Base-by-base conservation (phyloP, 2,329 filamentous ascomycete genomes). In the Alternaria gaisen region DNA sequence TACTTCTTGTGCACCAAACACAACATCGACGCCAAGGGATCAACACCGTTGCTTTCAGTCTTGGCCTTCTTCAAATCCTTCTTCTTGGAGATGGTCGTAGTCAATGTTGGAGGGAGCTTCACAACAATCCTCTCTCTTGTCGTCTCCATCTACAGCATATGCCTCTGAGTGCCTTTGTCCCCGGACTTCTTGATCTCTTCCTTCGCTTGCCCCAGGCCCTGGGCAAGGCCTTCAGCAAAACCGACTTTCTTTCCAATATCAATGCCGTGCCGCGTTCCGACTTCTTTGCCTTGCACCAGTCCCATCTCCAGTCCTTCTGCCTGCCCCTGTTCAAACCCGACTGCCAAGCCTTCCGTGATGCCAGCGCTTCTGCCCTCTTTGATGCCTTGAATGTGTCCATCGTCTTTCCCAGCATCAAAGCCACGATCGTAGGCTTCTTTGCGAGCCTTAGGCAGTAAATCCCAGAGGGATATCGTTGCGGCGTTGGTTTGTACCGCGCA, bases 11-110 rank as follows among this genome's bases (percentile, higher is more conserved):
- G 51, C n/a, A 38, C 43, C 12, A 60, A 14, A 10, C 28, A 22
- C 44, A 60, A 22, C 12, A 60, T 28, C 6, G 38, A 50, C 22
- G 38, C 41, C 9, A 60, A 60, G 24, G 57, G 57, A n/a, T 60
- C 57, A 11, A 24, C n/a, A 36, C 20, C 44, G 4, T 30, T 32
- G 10, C 30, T 41, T n/a, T 42, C n/a, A 4, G 36, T 3, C 36
- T 53, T 24, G 10, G 36, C 9, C 47, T 53, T 28, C 9, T 53
- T 9, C 8, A 7, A 20, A 9, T 44, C 48, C 6, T 11, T 22
- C 26, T 56, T 47, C 18, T n/a, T 48, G 3, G 32, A 0, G 2
- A 40, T 14, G 7, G 5, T 22, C 6, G 28, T 9, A 14, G 51
- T 5, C 6, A n/a, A 6, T 4, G 18, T 5, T 28, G 28, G 41